Conservation (phyloP, 164 flowering plant genomes). For the Vitis rupestris region DNA sequence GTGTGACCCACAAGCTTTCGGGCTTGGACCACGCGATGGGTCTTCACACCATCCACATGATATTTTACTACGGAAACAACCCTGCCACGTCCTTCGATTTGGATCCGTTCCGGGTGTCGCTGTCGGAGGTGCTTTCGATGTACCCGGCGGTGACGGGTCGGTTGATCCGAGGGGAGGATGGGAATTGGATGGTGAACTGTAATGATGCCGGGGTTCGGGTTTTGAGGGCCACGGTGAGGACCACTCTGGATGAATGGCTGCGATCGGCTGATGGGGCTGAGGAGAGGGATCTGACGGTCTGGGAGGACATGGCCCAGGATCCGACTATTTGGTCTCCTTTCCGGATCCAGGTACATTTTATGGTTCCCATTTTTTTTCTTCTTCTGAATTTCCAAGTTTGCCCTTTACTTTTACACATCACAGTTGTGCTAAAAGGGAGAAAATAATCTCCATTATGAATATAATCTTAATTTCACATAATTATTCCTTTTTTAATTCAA, state of each 20-base stretch:
- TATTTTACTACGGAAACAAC: slow-evolving; percentile 52
- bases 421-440: no score
- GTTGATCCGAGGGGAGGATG: slow-evolving; percentile 34
- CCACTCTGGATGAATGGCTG: slow-evolving; percentile 73
- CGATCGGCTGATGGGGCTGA: slow-evolving; percentile 41
- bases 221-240: slow-evolving; percentile 46
- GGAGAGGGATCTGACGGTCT: slow-evolving; percentile 56
- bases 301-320: slow-evolving; percentile 74
- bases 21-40: slow-evolving; percentile 62
- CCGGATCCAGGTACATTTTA: slow-evolving; percentile 56
- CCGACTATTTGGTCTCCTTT: slow-evolving; percentile 69
- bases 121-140: slow-evolving; percentile 40
- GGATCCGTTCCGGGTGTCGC: slow-evolving; percentile 36
- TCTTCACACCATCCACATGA: slow-evolving; percentile 47
- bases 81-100: slow-evolving; percentile 21
- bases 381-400: no score
- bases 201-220: slow-evolving; percentile 75
- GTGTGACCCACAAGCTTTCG: slow-evolving; percentile 41
- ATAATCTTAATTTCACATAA: no score
- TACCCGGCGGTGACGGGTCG: slow-evolving; percentile 72
- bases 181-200: slow-evolving; percentile 67
- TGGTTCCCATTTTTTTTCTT: not conserved
- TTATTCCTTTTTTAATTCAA: no score
- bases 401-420: no score
- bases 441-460: no score